Base-by-base conservation (phyloP, 2,329 filamentous ascomycete species). In the Aspergillus glaucus region DNA sequence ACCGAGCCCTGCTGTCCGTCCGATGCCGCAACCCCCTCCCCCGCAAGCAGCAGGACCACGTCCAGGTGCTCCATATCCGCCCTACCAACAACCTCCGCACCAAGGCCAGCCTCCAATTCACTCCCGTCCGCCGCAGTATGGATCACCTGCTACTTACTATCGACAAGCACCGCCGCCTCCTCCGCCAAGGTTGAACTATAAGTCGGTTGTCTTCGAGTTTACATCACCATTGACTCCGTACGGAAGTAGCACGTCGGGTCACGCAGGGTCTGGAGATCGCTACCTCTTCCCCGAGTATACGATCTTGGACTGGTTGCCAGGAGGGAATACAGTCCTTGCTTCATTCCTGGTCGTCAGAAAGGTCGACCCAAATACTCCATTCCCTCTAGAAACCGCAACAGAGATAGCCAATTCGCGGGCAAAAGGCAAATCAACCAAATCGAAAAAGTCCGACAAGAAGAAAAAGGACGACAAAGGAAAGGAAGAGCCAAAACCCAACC, bases 261-360 rank as follows among this genome's bases (percentile, higher is more conserved):
- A 72, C 51, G 64, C 68, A 28, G 67, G 66, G 8, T 71, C 68
- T 6, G 71, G 72, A 9, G 75, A 77, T 55, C 68, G 75, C 17
- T 77, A 73, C 55, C 56, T 76, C 1, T 75, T 77, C 51, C 75
- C 75, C 0, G 72, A 75, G 54, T 60, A 75, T 56, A 69, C 73
- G 3, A 75, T 77, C 3, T 55, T 77, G 15, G 74, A 77, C 52
- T 75, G 69, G 60, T 63, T 74, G 17, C 68, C 71, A 3, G 70
- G 68, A 14, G 72, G 73, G 32, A 73, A 66, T 9, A 67, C 68
- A 5, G 69, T 76, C 22, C 61, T 76, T 39, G 72, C 70, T 28
- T 77, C 75, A 1, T 77, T 77, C 52, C 56, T 77, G 5, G 59
- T 75, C 14, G 67, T 74, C 19, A 64, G 69, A 12, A 72, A 71